Conservation (phyloP, 805 yeast species). For the Saturnispora silvae region DNA sequence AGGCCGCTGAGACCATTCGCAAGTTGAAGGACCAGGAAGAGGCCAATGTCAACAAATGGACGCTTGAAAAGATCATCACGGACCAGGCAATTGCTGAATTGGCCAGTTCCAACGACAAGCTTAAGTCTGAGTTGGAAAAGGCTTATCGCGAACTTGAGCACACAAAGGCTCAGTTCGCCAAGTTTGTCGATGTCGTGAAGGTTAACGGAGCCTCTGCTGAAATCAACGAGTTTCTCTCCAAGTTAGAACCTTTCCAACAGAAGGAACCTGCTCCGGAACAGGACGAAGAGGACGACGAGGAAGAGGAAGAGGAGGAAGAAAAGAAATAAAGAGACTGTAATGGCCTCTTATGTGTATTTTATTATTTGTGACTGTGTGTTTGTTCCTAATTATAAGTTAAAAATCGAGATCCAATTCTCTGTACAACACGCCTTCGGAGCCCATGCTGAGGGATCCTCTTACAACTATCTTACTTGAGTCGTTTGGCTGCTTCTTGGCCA, state of each 20-base stretch:
- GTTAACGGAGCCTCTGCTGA: slow-evolving; percentile 10
- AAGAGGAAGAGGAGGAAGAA: not conserved
- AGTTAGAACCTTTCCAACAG: not conserved
- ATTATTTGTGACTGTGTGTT: too few relatives aligned
- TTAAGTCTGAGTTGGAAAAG: slow-evolving; percentile 78
- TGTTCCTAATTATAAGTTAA: too few relatives aligned
- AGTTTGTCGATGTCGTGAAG: slow-evolving; percentile 9
- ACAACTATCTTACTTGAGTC: too few relatives aligned
- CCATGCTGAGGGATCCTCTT: too few relatives aligned
- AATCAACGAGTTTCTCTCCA: slow-evolving; percentile 8
- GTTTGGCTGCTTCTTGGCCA: too few relatives aligned
- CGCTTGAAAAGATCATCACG: slow-evolving; percentile 80
- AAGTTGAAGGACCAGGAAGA: slow-evolving; percentile 84
- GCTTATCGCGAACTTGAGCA: slow-evolving; percentile 88
- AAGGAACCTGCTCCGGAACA: too few relatives aligned
- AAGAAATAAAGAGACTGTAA: not conserved
- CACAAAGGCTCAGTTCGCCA: slow-evolving; percentile 44
- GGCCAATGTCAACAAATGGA: slow-evolving; percentile 87
- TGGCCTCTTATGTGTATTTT: too few relatives aligned
- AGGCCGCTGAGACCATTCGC: slow-evolving; percentile 85
- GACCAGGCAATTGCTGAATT: slow-evolving; percentile 88
- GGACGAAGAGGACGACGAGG: not conserved
- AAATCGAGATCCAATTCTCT: too few relatives aligned
- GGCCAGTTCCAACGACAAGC: slow-evolving; percentile 73
- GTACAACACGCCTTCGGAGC: too few relatives aligned